A percentile compares a stretch with the other conserved stretches of the same genome.
These are phyloP conservation scores for Pseudoneurospora amorphoporcata DNA, from an alignment of 495 filamentous ascomycete species.

Conservation along the genomic window DNA sequence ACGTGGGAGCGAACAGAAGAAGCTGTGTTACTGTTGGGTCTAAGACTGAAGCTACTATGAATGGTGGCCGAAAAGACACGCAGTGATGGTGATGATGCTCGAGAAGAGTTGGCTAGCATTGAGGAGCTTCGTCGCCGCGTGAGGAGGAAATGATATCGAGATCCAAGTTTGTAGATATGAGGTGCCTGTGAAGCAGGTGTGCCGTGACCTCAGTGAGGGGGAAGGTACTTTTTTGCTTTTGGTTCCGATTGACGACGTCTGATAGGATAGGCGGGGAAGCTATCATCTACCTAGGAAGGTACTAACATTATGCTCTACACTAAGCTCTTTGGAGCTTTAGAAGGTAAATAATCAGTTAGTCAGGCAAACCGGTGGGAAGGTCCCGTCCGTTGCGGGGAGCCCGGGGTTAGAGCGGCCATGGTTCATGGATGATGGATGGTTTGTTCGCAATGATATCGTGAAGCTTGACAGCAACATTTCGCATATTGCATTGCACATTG, in stretches of 20 bases:
- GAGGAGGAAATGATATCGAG: not conserved
- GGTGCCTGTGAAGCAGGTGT: not conserved
- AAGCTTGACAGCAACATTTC: not conserved
- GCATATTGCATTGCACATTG: not conserved
- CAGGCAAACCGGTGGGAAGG: not conserved
- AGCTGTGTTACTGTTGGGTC: not conserved
- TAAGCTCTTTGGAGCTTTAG: not conserved
- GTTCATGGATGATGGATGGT: not conserved
- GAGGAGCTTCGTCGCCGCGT: not conserved
- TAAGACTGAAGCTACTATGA: not conserved
- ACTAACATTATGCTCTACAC: not conserved
- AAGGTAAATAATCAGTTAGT: not conserved
- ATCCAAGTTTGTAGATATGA: not conserved
- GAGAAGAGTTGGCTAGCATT: not conserved
- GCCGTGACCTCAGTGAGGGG: not conserved
- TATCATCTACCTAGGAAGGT: not conserved
- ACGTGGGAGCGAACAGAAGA: slow-evolving; percentile 1
- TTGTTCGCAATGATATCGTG: not conserved
- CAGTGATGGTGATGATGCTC: not conserved
- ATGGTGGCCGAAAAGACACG: not conserved
- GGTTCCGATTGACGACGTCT: not conserved
- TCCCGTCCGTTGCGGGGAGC: not conserved
- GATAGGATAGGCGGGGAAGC: not conserved
- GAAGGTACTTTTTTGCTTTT: not conserved
- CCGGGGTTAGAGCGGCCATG: not conserved